Percentiles rank a stretch among this genome's conserved stretches.
These are phyloP conservation scores for Coemansia sp. DNA, from an alignment of 192 early-diverging fungal genomes.

Conservation along the genomic window DNA sequence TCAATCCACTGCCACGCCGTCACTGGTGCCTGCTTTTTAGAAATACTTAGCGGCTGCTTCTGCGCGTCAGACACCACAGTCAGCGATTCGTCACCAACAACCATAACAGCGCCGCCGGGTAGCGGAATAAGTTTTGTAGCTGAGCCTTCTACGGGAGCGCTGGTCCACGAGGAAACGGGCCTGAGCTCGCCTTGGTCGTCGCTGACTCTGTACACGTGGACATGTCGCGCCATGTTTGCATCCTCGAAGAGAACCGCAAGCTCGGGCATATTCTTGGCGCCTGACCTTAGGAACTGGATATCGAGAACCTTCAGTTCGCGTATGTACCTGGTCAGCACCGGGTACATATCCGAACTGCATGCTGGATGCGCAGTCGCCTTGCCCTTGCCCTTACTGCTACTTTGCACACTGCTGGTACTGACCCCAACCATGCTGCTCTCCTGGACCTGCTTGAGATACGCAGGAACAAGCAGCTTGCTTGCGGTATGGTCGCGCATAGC, in stretches of 20 bases:
- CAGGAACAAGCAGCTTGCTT: slow-evolving; percentile 17
- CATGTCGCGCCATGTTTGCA: slow-evolving; percentile 28
- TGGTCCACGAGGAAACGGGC: slow-evolving; percentile 22
- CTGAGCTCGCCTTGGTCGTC: slow-evolving; percentile 19
- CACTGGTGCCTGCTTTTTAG: slow-evolving; percentile 38
- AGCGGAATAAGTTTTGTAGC: slow-evolving; percentile 29
- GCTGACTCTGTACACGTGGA: slow-evolving; percentile 33
- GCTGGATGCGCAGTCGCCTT: slow-evolving; percentile 28
- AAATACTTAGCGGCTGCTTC: slow-evolving; percentile 4
- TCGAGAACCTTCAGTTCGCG: slow-evolving; percentile 46
- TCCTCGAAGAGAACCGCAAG: slow-evolving; percentile 52
- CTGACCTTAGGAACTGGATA: slow-evolving; percentile 28
- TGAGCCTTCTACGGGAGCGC: slow-evolving; percentile 17
- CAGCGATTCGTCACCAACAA: slow-evolving; percentile 36
- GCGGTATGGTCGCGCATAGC: slow-evolving; percentile 15
- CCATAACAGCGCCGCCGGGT: slow-evolving; percentile 19
- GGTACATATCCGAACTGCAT: slow-evolving; percentile 37
- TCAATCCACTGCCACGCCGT: slow-evolving; percentile 61
- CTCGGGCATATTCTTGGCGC: slow-evolving; percentile 5
- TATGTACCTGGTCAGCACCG: slow-evolving; percentile 30
- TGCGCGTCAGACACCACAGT: slow-evolving; percentile 9
- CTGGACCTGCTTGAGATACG: slow-evolving; percentile 15
- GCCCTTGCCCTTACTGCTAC: slow-evolving; percentile 24
- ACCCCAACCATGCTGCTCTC: not conserved
- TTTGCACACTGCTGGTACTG: not conserved